phyloP scores from a whole-genome alignment of 2,329 filamentous ascomycete genomes.

The Hypomyces rosellus region DNA sequence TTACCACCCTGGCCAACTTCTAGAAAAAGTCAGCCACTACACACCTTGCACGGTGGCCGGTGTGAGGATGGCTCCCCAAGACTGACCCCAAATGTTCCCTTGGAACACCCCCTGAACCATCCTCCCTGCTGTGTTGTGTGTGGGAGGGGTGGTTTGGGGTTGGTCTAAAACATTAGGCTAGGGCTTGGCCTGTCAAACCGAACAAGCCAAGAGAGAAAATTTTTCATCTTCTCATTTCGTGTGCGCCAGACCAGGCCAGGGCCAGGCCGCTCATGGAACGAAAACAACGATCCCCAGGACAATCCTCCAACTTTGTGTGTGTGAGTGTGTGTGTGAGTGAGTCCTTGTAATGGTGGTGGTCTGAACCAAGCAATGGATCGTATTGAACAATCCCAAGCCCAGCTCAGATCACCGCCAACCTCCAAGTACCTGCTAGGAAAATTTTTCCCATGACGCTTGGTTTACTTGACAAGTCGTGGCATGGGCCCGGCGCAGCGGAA shows the following conservation, averaged over 20 bases:
- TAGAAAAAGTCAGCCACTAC: constrained; percentile 10
- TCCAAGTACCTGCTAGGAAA: too few species aligned
- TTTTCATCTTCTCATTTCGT: constrained; percentile 15
- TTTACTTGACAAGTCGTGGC: too few species aligned
- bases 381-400: too few species aligned
- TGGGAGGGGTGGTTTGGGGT: too few species aligned
- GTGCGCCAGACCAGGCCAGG: constrained; percentile 2
- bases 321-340: too few species aligned
- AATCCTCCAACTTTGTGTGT: constrained; percentile 1
- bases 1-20: constrained; percentile 9
- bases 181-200: constrained; percentile 10
- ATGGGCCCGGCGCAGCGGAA: constrained; percentile 3
- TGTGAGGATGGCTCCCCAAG: too few species aligned
- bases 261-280: constrained; percentile 7
- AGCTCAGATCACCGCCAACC: too few species aligned
- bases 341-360: too few species aligned
- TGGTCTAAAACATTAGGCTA: constrained; percentile 1
- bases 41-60: constrained; percentile 2
- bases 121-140: background rate
- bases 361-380: too few species aligned
- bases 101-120: background rate
- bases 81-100: background rate
- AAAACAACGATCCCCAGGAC: constrained; percentile 5
- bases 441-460: too few species aligned
- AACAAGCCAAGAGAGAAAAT: constrained; percentile 9